phyloP scores from a whole-genome alignment of 371 early-diverging fungal species.

The Rhizomucor miehei region DNA sequence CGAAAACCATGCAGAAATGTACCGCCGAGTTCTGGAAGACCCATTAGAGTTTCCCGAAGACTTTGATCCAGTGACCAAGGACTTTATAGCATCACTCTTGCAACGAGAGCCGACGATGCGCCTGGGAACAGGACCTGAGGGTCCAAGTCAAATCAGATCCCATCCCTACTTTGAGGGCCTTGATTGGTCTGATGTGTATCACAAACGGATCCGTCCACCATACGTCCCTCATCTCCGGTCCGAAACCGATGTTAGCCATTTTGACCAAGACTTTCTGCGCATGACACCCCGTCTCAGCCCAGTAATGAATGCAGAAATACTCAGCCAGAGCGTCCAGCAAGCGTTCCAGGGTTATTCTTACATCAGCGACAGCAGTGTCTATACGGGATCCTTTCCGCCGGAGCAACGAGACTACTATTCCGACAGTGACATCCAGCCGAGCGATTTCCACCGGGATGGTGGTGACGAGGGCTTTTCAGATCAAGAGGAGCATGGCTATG shows the following conservation, averaged over 20 bases:
- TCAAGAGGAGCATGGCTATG: no score
- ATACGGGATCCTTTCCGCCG: background rate
- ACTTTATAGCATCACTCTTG: conserved; percentile 59
- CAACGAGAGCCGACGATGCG: conserved; percentile 64
- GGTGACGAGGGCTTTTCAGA: conserved; percentile 2
- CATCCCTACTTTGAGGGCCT: conserved; percentile 68
- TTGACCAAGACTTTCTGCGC: conserved; percentile 54
- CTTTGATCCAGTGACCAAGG: conserved; percentile 54
- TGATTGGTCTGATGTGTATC: conserved; percentile 73
- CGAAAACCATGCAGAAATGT: conserved; percentile 78
- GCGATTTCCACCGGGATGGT: conserved; percentile 10
- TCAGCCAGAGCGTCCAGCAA: conserved; percentile 47
- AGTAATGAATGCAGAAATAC: conserved; percentile 34
- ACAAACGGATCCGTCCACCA: conserved; percentile 61
- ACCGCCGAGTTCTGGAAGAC: conserved; percentile 75
- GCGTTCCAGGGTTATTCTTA: conserved; percentile 60
- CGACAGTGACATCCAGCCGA: conserved; percentile 20
- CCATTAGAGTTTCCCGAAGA: conserved; percentile 72
- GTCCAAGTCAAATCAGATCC: conserved; percentile 59
- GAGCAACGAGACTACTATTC: conserved; percentile 13
- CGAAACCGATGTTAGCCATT: conserved; percentile 57
- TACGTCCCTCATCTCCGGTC: conserved; percentile 47
- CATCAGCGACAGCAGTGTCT: conserved; percentile 21
- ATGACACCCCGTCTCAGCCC: conserved; percentile 37
- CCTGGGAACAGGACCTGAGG: conserved; percentile 60